phyloP scores from a whole-genome alignment of 1,284 basidiomycete genomes.

The Acaromyces ingoldii region DNA sequence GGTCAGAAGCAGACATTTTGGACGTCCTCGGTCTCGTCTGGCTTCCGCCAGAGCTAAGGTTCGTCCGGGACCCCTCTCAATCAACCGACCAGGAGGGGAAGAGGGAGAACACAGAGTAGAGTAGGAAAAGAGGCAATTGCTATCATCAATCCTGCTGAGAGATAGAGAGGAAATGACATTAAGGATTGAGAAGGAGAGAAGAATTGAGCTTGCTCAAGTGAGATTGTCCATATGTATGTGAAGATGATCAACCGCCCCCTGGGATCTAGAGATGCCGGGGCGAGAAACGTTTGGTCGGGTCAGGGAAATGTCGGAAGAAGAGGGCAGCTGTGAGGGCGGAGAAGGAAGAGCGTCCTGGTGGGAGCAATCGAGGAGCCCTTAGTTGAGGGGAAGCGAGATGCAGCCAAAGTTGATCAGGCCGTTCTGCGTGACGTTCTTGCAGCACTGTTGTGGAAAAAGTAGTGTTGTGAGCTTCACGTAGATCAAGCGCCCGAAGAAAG shows the following conservation, averaged over 20 bases:
- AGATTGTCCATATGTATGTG: too few relatives aligned
- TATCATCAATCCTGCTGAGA: too few relatives aligned
- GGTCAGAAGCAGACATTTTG: neutral
- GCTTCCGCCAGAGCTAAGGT: neutral
- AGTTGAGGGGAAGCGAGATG: slow-evolving; percentile 36
- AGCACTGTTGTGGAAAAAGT: slow-evolving; percentile 15
- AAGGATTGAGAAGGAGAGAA: too few relatives aligned
- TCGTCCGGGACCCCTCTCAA: neutral
- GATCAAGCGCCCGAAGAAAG: neutral
- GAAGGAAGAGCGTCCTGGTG: neutral
- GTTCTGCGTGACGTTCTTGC: slow-evolving; percentile 30
- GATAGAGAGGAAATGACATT: too few relatives aligned
- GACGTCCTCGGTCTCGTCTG: slow-evolving; percentile 1
- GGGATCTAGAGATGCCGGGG: too few relatives aligned
- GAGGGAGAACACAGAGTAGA: too few relatives aligned
- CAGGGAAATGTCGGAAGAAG: neutral
- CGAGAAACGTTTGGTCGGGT: too few relatives aligned
- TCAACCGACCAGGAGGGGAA: too few relatives aligned
- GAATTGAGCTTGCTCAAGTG: too few relatives aligned
- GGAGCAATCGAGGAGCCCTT: too few relatives aligned
- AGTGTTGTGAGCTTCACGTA: neutral
- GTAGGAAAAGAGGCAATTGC: too few relatives aligned
- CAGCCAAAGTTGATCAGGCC: slow-evolving; percentile 38
- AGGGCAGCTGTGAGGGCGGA: neutral
- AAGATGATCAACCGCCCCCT: too few relatives aligned